Evolutionary conservation across 371 early-diverging fungal genomes (phyloP).

Genomic region (Synchytrium microbalum): DNA sequence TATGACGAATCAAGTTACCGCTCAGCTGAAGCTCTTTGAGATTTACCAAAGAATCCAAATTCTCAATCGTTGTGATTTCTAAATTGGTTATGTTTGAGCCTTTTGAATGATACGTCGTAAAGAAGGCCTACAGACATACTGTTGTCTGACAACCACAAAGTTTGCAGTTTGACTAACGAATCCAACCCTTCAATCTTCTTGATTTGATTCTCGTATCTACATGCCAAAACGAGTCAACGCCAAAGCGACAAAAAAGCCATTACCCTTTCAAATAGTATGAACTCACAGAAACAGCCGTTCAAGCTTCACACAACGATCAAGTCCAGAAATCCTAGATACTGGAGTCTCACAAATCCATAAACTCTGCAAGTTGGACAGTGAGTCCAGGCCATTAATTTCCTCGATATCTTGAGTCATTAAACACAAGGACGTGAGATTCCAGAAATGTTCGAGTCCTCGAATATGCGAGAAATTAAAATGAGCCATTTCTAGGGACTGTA

Average conservation of each 20-base stretch:
- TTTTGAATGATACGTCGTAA: too few relatives aligned
- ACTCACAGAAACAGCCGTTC: slow-evolving; percentile 36
- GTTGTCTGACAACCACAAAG: slow-evolving; percentile 41
- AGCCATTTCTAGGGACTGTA: slow-evolving; percentile 36
- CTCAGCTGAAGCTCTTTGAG: slow-evolving; percentile 34
- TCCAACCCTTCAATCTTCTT: slow-evolving; percentile 36
- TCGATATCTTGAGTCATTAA: slow-evolving; percentile 43
- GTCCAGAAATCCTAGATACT: slow-evolving; percentile 23
- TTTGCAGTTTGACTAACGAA: slow-evolving; percentile 25
- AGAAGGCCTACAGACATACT: slow-evolving; percentile 19
- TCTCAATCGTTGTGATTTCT: slow-evolving; percentile 34
- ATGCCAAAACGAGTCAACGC: background rate
- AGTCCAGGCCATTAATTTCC: slow-evolving; percentile 30
- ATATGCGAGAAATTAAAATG: slow-evolving; percentile 39
- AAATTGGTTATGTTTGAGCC: too few relatives aligned
- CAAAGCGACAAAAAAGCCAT: too few relatives aligned
- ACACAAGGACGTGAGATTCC: slow-evolving; percentile 29
- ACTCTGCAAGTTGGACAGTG: slow-evolving; percentile 22
- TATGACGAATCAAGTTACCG: slow-evolving; percentile 34
- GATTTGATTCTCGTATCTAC: slow-evolving; percentile 38
- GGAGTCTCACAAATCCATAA: slow-evolving; percentile 48
- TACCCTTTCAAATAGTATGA: too few relatives aligned
- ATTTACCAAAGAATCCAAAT: slow-evolving; percentile 19
- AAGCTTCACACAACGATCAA: slow-evolving; percentile 26
- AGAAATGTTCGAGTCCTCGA: slow-evolving; percentile 27